Conservation (phyloP, 1,284 basidiomycete genomes). For the Rhodotorula sp. region DNA sequence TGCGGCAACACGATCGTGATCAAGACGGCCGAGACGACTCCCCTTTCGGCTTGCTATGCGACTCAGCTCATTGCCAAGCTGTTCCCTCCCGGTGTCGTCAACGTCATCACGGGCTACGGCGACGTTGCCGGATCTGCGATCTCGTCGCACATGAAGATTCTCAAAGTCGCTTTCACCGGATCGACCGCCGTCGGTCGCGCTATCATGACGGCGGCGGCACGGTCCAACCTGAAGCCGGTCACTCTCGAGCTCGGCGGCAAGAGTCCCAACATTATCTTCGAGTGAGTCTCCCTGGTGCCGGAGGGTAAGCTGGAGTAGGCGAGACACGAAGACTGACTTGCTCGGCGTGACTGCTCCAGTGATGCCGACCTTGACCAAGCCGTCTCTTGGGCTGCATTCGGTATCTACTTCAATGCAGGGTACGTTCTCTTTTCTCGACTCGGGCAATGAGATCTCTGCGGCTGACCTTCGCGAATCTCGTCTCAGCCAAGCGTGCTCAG, state of each 20-base stretch:
- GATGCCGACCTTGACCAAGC: conserved; percentile 67
- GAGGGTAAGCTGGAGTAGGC: too few species aligned
- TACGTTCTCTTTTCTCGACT: background rate
- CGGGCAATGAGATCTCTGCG: background rate
- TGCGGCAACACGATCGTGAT: conserved; percentile 78
- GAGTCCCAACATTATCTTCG: conserved; percentile 50
- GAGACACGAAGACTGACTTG: too few species aligned
- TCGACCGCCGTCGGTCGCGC: conserved; percentile 76
- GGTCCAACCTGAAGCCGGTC: conserved; percentile 85
- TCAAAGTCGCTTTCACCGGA: conserved; percentile 58
- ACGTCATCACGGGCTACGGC: conserved; percentile 65
- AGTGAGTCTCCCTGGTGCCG: conserved; percentile 14
- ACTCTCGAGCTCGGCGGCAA: conserved; percentile 93
- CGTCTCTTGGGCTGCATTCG: conserved; percentile 68
- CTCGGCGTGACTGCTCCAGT: background rate
- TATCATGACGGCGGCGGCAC: conserved; percentile 78
- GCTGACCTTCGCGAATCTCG: background rate
- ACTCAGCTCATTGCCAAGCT: conserved; percentile 60
- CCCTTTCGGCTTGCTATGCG: conserved; percentile 63
- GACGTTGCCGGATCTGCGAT: conserved; percentile 77
- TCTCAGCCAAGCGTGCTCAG: conserved; percentile 68
- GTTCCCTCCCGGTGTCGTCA: conserved; percentile 87
- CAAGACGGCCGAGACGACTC: conserved; percentile 78
- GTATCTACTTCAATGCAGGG: conserved; percentile 51
- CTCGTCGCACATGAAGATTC: conserved; percentile 59